These are phyloP conservation scores for Cordyceps pruinosa DNA, from an alignment of 2,329 filamentous ascomycete genomes.

Conservation along the genomic window DNA sequence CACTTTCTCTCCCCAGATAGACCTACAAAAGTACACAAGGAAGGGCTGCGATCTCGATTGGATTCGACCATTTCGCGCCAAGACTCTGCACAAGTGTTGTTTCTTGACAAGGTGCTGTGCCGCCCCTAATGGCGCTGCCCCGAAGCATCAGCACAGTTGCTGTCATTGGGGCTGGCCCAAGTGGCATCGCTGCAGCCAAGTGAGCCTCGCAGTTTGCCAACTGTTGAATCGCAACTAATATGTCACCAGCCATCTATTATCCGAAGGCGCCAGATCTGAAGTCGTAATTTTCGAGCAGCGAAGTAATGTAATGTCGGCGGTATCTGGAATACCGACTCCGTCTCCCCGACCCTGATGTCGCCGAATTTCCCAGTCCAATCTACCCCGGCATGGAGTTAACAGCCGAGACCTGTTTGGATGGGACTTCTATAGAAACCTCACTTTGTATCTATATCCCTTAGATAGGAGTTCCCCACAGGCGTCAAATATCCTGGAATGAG, in stretches of 20 bases:
- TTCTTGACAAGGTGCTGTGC: too few relatives aligned
- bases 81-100: too few relatives aligned
- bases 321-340: constrained; percentile 1
- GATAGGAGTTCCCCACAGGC: too few relatives aligned
- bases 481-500: too few relatives aligned
- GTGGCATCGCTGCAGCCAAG: constrained; percentile 7
- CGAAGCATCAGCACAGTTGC: background rate
- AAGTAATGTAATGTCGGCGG: constrained; percentile 1
- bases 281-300: background rate
- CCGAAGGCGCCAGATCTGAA: background rate
- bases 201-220: background rate
- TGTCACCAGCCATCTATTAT: background rate
- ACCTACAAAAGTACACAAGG: too few relatives aligned
- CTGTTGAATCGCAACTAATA: background rate
- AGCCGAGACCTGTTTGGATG: too few relatives aligned
- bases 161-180: constrained; percentile 1
- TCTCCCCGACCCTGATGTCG: background rate
- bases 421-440: too few relatives aligned
- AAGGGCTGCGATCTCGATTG: too few relatives aligned
- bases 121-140: background rate
- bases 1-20: too few relatives aligned
- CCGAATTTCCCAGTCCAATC: constrained; percentile 2
- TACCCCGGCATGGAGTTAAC: constrained; percentile 4
- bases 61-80: too few relatives aligned
- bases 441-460: too few relatives aligned